Evolutionary conservation across 2,329 filamentous ascomycete species (phyloP), one percentile per base, ranked within the genome.

Genomic region (Mycogone perniciosa): DNA sequence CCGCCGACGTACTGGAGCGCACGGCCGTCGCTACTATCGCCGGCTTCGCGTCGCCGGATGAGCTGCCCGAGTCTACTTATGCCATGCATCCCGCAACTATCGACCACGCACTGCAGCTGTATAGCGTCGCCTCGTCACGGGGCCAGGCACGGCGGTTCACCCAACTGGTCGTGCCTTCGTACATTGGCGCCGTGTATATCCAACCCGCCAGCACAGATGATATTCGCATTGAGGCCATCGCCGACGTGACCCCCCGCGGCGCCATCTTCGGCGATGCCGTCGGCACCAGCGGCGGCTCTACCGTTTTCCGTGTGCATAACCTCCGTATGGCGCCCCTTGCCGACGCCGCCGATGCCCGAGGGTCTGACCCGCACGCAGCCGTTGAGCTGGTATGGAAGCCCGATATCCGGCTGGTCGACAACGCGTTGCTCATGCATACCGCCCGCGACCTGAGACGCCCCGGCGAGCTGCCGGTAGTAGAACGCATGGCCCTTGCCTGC

Each of bases 51-150:
- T 8, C 38, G 5, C 38, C 13, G 11, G 8, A n/a, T 3, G 33
- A 7, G 11, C 33, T 35, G 33, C 38, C 8, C 20, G 20, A n/a
- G 38, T 41, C 38, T 3, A 46, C 31, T 13, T 63, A 70, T 34
- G 56, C 63, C 10, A 56, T 71, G 13, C 70, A 73, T 39, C 70
- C 70, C 0, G 59, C 62, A 3, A 64, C 62, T 44, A 62, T 72
- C 27, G 69, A 72, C 47, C 52, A 56, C n/a, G 60, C 61, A 42
- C 50, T 68, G 29, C 66, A 68, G 40, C 56, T 65, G 7, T 55
- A 60, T 27, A 60, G 62, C 43, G 54, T 63, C 10, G 57, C 63
- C n/a, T 42, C 48, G n/a, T 50, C 43, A 4, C 42, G 51, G 11
- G 60, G 60, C 3, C 52, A 61, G 5, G 54, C 53, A 9, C 57